These are phyloP conservation scores for Cryptococcus sp. DNA, from an alignment of 1,284 basidiomycete genomes.

Conservation along the genomic window DNA sequence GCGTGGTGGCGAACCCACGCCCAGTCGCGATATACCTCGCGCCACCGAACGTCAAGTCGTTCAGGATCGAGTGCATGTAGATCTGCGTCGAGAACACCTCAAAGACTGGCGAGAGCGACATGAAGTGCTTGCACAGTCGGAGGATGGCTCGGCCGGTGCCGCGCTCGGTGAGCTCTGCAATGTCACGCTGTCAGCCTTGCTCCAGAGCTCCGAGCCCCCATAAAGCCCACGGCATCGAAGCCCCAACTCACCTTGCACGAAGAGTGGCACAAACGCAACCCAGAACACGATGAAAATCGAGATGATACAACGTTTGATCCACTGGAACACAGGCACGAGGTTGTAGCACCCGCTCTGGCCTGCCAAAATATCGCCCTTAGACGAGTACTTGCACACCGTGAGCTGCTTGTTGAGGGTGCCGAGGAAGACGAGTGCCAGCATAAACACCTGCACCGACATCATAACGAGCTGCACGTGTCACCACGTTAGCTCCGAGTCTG, in stretches of 20 bases:
- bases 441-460: slow-evolving; percentile 87
- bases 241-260: slow-evolving; percentile 76
- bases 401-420: slow-evolving; percentile 82
- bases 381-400: slow-evolving; percentile 70
- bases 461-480: slow-evolving; percentile 64
- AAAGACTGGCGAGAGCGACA: slow-evolving; percentile 88
- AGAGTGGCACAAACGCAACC: slow-evolving; percentile 87
- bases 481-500: not conserved
- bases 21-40: slow-evolving; percentile 98
- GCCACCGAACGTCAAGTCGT: slow-evolving; percentile 90
- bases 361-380: slow-evolving; percentile 65
- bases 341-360: slow-evolving; percentile 87
- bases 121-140: slow-evolving; percentile 85
- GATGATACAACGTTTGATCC: slow-evolving; percentile 92
- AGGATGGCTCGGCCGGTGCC: slow-evolving; percentile 83
- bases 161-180: slow-evolving; percentile 81
- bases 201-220: too few relatives aligned
- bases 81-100: slow-evolving; percentile 96
- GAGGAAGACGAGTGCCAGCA: slow-evolving; percentile 81
- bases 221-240: not conserved
- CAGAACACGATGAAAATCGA: slow-evolving; percentile 96
- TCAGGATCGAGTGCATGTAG: slow-evolving; percentile 90
- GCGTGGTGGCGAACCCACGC: slow-evolving; percentile 90
- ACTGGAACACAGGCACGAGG: slow-evolving; percentile 78
- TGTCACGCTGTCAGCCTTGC: not conserved